A percentile compares a stretch with the other conserved stretches of the same genome.
Evolutionary conservation across 2,329 filamentous ascomycete species (phyloP).

Genomic region (Apiospora aurea): DNA sequence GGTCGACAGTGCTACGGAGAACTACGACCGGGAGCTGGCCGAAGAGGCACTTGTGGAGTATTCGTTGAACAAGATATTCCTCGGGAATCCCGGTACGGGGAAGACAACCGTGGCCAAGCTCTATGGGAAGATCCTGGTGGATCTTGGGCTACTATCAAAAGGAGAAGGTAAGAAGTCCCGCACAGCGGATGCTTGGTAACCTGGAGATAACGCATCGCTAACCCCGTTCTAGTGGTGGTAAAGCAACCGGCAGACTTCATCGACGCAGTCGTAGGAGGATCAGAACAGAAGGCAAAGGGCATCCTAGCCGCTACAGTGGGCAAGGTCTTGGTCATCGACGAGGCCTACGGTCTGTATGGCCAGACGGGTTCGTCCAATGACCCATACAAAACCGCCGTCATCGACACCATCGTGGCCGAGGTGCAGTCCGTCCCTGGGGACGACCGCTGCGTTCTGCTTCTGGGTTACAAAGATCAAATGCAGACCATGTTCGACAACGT

Average conservation of each 20-base stretch:
- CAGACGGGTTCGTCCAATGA: slow-evolving; percentile 44
- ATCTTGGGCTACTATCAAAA: slow-evolving; percentile 46
- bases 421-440: slow-evolving; percentile 74
- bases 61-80: slow-evolving; percentile 39
- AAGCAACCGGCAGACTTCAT: slow-evolving; percentile 81
- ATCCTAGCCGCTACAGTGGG: slow-evolving; percentile 72
- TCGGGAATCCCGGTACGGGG: slow-evolving; percentile 41
- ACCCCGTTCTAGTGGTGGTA: no score
- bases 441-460: slow-evolving; percentile 74
- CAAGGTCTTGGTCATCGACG: slow-evolving; percentile 82
- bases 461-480: slow-evolving; percentile 76
- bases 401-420: slow-evolving; percentile 78
- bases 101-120: slow-evolving; percentile 43
- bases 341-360: slow-evolving; percentile 73
- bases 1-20: slow-evolving; percentile 42
- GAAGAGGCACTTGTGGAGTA: slow-evolving; percentile 37
- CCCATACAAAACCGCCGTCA: slow-evolving; percentile 67
- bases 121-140: slow-evolving; percentile 39
- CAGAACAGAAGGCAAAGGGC: slow-evolving; percentile 74
- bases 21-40: slow-evolving; percentile 38
- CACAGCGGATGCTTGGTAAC: no score
- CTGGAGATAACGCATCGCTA: no score
- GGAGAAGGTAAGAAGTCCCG: slow-evolving; percentile 35
- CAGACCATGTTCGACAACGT: slow-evolving; percentile 73
- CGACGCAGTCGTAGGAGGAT: slow-evolving; percentile 67